Evolutionary conservation across 768 basidiomycete species (phyloP).

Genomic region (Pseudohyphozyma bogoriensis): DNA sequence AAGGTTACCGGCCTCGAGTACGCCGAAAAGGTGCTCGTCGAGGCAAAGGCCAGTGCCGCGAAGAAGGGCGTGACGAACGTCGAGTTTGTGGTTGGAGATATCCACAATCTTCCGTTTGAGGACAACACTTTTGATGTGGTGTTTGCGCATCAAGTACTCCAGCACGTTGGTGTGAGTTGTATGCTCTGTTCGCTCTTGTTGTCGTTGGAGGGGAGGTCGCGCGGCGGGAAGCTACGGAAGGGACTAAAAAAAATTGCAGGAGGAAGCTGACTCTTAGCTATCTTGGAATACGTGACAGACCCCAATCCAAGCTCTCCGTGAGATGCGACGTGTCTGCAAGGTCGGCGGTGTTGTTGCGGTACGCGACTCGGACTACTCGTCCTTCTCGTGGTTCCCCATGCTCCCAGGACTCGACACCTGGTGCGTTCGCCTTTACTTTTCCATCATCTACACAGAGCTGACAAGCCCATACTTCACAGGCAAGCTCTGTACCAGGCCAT

Average conservation of each 20-base stretch:
- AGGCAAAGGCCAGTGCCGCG: slow-evolving; percentile 37
- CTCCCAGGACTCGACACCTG: too few relatives aligned
- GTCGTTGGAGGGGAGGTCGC: too few relatives aligned
- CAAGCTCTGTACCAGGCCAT: slow-evolving; percentile 35
- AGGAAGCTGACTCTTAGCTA: too few relatives aligned
- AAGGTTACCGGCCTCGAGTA: slow-evolving; percentile 45
- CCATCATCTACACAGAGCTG: neutral
- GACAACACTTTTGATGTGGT: slow-evolving; percentile 47
- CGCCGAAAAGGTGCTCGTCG: slow-evolving; percentile 37
- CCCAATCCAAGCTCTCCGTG: slow-evolving; percentile 41
- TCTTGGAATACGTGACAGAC: too few relatives aligned
- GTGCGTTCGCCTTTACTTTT: too few relatives aligned
- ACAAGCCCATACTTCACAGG: neutral
- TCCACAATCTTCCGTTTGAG: slow-evolving; percentile 38
- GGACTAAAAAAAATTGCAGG: too few relatives aligned
- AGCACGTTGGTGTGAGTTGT: slow-evolving; percentile 46
- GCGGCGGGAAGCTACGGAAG: too few relatives aligned
- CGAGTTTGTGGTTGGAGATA: slow-evolving; percentile 42
- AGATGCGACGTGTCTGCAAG: slow-evolving; percentile 45
- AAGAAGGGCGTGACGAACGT: slow-evolving; percentile 39
- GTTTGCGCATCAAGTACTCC: slow-evolving; percentile 47
- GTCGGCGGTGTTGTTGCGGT: neutral
- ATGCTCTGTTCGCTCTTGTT: too few relatives aligned
- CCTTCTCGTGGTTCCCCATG: neutral
- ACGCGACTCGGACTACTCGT: neutral